Evolutionary conservation across 768 basidiomycete genomes (phyloP).

Genomic region (Psilocybe cubensis): DNA sequence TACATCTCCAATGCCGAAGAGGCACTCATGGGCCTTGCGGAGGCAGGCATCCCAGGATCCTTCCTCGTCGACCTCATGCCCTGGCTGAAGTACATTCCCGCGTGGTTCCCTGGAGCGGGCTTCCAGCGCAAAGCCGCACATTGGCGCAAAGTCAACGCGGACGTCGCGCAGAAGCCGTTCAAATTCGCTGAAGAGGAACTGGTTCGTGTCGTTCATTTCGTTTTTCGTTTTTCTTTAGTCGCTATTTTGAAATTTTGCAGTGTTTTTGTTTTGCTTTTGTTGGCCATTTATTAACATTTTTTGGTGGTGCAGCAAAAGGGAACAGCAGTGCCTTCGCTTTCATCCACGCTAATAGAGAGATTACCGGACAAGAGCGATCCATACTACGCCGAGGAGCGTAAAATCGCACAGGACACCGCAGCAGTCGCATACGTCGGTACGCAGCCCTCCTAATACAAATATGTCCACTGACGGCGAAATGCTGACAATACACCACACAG

Average conservation of each 20-base stretch:
- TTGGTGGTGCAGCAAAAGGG: conserved; percentile 4
- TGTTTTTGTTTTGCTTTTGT: background rate
- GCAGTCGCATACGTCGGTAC: background rate
- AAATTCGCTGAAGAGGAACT: conserved; percentile 20
- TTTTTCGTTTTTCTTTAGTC: background rate
- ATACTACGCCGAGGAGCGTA: conserved; percentile 8
- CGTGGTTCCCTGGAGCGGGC: conserved; percentile 43
- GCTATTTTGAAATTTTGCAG: background rate
- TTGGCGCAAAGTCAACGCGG: conserved; percentile 17
- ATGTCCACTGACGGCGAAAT: too few relatives aligned
- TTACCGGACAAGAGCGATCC: conserved; percentile 15
- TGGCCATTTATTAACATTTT: background rate
- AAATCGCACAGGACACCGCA: background rate
- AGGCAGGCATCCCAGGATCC: conserved; percentile 28
- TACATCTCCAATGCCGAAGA: conserved; percentile 35
- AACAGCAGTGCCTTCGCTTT: conserved; percentile 4
- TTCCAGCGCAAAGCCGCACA: conserved; percentile 31
- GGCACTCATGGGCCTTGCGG: conserved; percentile 26
- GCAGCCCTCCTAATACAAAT: too few relatives aligned
- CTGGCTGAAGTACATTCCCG: conserved; percentile 36
- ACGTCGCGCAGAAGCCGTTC: conserved; percentile 22
- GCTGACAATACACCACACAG: too few relatives aligned
- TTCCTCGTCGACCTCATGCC: conserved; percentile 26
- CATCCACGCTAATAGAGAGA: conserved; percentile 7
- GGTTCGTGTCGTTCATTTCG: conserved; percentile 18